Percentiles rank a stretch among this genome's conserved stretches.
phyloP scores from a whole-genome alignment of 2,329 filamentous ascomycete genomes.

The Penicillium brevicompactum region DNA sequence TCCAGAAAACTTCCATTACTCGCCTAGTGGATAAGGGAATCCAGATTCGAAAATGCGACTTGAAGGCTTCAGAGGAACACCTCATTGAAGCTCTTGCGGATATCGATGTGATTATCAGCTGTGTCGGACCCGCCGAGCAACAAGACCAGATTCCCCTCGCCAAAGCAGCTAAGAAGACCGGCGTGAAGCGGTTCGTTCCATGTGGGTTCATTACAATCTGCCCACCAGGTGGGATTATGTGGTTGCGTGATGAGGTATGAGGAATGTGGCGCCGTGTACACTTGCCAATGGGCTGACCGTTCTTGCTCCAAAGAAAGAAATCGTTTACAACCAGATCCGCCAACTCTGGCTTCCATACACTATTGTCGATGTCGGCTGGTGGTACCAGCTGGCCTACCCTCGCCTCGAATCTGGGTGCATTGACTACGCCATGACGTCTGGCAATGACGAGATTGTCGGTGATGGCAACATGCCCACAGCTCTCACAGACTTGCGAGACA shows the following conservation, averaged over 20 bases:
- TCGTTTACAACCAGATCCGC: conserved; percentile 46
- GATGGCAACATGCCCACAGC: neutral
- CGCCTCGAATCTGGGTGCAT: conserved; percentile 15
- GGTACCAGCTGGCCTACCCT: conserved; percentile 49
- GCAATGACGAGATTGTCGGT: neutral
- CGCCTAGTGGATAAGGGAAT: conserved; percentile 35
- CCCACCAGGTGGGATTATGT: conserved; percentile 37
- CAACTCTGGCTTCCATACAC: conserved; percentile 50
- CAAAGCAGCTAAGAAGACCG: conserved; percentile 45
- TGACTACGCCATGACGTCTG: neutral
- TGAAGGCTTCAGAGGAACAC: too few species aligned
- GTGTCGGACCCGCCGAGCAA: conserved; percentile 30
- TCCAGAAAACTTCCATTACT: conserved; percentile 37
- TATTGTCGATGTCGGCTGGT: conserved; percentile 55
- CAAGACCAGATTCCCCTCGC: conserved; percentile 35
- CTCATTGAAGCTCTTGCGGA: conserved; percentile 19
- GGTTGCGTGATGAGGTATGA: conserved; percentile 27
- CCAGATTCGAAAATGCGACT: conserved; percentile 27
- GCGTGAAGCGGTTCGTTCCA: conserved; percentile 35
- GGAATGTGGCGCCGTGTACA: neutral
- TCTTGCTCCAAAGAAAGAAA: conserved; percentile 42
- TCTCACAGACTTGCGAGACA: conserved; percentile 3
- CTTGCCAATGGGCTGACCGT: too few species aligned
- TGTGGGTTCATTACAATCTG: conserved; percentile 44
- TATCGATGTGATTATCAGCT: conserved; percentile 44